phyloP scores from a whole-genome alignment of 306 rosid genomes.

The Cucurbita maxima region DNA sequence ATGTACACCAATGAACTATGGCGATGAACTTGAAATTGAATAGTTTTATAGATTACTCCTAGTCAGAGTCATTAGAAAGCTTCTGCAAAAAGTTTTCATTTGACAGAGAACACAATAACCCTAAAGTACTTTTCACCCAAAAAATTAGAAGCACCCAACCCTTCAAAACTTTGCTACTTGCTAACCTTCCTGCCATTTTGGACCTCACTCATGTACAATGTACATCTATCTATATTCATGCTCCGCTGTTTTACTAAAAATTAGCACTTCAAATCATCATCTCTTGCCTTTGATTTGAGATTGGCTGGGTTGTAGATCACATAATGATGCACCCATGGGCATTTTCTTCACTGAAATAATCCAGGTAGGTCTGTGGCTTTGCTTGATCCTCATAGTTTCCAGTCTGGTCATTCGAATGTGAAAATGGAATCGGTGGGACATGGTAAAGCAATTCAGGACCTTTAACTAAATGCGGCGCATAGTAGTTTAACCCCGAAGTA shows the following conservation, averaged over 20 bases:
- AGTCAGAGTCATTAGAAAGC: not conserved
- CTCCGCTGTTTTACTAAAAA: not conserved
- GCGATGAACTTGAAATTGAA: not conserved
- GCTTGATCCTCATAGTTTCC: constrained; percentile 21
- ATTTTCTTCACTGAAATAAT: constrained; percentile 81
- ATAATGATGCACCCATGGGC: constrained; percentile 56
- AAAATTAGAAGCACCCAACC: not conserved
- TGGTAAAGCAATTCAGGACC: constrained; percentile 18
- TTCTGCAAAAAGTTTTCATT: not conserved
- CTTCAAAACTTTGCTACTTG: not conserved
- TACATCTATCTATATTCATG: not conserved
- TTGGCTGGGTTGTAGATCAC: constrained; percentile 19
- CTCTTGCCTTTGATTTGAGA: not conserved
- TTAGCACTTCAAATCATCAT: not conserved
- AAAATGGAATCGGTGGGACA: constrained; percentile 26
- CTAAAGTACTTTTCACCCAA: not conserved
- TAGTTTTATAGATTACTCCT: not conserved
- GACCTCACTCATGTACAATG: constrained; percentile 5
- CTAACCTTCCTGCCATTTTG: not conserved
- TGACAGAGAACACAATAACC: not conserved
- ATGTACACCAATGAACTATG: not conserved
- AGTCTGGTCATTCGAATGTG: constrained; percentile 18
- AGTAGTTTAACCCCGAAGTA: constrained; percentile 20
- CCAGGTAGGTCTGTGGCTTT: constrained; percentile 22
- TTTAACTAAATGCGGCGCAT: constrained; percentile 26